Conservation (phyloP, 768 basidiomycete species). For the Boletus coccyginus region DNA sequence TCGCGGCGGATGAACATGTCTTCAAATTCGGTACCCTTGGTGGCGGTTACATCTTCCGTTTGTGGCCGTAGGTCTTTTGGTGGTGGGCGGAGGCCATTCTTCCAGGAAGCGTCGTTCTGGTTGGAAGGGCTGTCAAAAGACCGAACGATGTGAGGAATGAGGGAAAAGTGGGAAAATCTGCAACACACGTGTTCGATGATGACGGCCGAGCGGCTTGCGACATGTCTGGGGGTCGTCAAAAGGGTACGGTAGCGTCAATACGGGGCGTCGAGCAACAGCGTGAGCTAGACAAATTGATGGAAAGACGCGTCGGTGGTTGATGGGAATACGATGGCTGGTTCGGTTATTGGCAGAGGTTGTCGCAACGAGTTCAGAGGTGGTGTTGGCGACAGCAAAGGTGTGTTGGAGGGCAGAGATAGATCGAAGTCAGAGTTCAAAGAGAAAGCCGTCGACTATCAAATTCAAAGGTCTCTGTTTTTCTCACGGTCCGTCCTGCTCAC, state of each 20-base stretch:
- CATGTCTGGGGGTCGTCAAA: slow-evolving; percentile 21
- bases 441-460: slow-evolving; percentile 22
- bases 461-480: slow-evolving; percentile 26
- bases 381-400: slow-evolving; percentile 12
- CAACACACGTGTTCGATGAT: slow-evolving; percentile 30
- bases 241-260: slow-evolving; percentile 9
- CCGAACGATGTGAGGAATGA: slow-evolving; percentile 1
- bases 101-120: slow-evolving; percentile 53
- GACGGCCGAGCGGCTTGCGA: slow-evolving; percentile 33
- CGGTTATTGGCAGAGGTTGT: slow-evolving; percentile 9
- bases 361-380: slow-evolving; percentile 9
- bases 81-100: slow-evolving; percentile 74
- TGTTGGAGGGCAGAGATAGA: slow-evolving; percentile 19
- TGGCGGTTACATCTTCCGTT: slow-evolving; percentile 94
- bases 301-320: slow-evolving; percentile 24
- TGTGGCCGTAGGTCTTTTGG: slow-evolving; percentile 92
- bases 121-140: slow-evolving; percentile 24
- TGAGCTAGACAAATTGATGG: slow-evolving; percentile 18
- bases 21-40: slow-evolving; percentile 94
- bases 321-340: slow-evolving; percentile 14
- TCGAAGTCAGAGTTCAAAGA: slow-evolving; percentile 32
- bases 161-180: neutral
- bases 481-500: slow-evolving; percentile 17
- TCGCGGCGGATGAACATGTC: slow-evolving; percentile 90
- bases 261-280: slow-evolving; percentile 10